These are phyloP conservation scores for Tagetes erecta DNA, from an alignment of 129 eudicot genomes.

Conservation along the genomic window DNA sequence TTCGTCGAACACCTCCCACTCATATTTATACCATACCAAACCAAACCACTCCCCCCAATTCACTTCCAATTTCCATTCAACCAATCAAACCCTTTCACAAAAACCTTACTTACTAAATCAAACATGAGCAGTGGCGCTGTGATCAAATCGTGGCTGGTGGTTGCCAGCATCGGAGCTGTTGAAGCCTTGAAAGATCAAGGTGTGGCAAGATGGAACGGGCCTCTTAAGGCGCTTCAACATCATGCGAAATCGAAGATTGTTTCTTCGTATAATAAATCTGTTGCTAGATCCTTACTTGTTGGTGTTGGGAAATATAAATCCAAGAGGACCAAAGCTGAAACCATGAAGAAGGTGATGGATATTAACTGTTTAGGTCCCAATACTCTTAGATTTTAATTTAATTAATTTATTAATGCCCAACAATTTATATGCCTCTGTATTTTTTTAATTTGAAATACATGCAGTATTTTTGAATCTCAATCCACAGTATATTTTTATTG, in stretches of 20 bases:
- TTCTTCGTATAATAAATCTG: constrained; percentile 2
- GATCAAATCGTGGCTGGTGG: constrained; percentile 60
- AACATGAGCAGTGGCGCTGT: constrained; percentile 30
- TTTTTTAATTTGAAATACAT: constrained; percentile 17
- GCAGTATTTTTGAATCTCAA: constrained; percentile 18
- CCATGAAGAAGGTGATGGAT: constrained; percentile 50
- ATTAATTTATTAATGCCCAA: too few species aligned
- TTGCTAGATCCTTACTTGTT: not conserved
- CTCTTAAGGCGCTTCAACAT: constrained; percentile 43
- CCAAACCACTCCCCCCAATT: too few species aligned
- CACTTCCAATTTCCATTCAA: not conserved
- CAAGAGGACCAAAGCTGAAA: constrained; percentile 40
- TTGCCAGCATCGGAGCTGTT: constrained; percentile 62
- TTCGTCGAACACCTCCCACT: not conserved
- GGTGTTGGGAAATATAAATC: constrained; percentile 13
- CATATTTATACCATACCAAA: constrained; percentile 16
- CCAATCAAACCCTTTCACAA: not conserved
- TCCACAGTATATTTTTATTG: not conserved
- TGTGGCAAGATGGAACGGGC: constrained; percentile 59
- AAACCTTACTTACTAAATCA: not conserved
- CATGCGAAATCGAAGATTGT: constrained; percentile 41
- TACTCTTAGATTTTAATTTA: constrained; percentile 47
- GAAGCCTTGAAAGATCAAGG: constrained; percentile 76
- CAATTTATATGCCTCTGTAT: constrained; percentile 12
- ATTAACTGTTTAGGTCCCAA: constrained; percentile 56